These are phyloP conservation scores for Craspedostauros australis DNA, from an alignment of 108 stramenopile genomes.

Conservation along the genomic window DNA sequence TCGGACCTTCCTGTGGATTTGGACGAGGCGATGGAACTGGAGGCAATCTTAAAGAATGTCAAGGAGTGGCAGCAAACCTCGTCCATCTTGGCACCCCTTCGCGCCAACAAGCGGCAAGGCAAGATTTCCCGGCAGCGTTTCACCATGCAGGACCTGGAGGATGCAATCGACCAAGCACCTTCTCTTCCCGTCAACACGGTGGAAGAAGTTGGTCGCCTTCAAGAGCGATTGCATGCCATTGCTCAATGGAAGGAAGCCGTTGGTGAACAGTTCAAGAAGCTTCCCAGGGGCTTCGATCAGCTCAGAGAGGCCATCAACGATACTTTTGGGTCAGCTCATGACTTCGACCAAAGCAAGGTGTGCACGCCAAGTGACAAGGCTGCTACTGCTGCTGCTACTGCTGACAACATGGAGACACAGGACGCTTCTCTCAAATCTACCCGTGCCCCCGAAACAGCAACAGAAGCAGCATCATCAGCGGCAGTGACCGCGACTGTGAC, in stretches of 20 bases:
- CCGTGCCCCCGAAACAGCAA: not conserved
- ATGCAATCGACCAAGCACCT: conserved; percentile 49
- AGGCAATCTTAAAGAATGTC: conserved; percentile 28
- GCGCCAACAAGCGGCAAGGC: conserved; percentile 19
- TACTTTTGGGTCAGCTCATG: conserved; percentile 22
- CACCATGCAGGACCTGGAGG: conserved; percentile 37
- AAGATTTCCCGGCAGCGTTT: conserved; percentile 16
- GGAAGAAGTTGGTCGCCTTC: conserved; percentile 40
- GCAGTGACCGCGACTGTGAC: too few relatives aligned
- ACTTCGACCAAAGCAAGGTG: too few relatives aligned
- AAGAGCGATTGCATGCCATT: conserved; percentile 30
- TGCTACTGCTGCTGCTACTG: not conserved
- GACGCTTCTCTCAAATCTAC: not conserved
- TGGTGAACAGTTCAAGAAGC: conserved; percentile 30
- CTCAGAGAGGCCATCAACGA: conserved; percentile 24
- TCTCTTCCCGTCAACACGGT: conserved; percentile 39
- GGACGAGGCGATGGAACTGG: conserved; percentile 51
- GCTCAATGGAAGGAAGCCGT: conserved; percentile 46
- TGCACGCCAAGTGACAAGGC: conserved; percentile 12
- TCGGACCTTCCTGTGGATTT: conserved; percentile 54
- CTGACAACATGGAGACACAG: not conserved
- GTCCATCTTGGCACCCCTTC: conserved; percentile 29
- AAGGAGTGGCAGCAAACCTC: conserved; percentile 44
- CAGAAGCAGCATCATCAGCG: not conserved
- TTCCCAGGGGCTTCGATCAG: conserved; percentile 41